Evolutionary conservation across 805 yeast species (phyloP).

Genomic region (Ogataea populi-albae): DNA sequence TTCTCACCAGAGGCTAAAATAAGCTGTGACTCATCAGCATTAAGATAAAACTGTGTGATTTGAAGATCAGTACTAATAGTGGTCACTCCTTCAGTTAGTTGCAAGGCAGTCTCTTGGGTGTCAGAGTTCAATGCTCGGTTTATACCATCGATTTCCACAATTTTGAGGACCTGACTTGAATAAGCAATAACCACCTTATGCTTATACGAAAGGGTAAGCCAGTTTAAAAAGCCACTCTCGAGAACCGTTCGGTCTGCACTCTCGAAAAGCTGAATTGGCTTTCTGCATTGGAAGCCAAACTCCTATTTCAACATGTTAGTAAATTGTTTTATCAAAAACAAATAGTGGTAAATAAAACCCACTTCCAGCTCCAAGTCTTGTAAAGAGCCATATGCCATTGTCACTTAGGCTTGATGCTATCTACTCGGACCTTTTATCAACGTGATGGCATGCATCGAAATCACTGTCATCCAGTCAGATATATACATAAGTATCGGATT

Average conservation of each 20-base stretch:
- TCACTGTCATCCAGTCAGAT: no score
- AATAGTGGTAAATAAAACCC: conserved; percentile 7
- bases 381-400: conserved; percentile 6
- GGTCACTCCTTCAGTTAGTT: conserved; percentile 2
- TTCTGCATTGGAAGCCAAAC: conserved; percentile 30
- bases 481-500: no score
- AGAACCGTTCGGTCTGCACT: conserved; percentile 4
- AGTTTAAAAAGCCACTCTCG: conserved; percentile 13
- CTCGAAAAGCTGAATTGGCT: conserved; percentile 26
- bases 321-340: background rate
- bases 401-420: no score
- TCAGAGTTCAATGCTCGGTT: conserved; percentile 17
- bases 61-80: conserved; percentile 1
- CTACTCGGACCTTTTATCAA: no score
- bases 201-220: conserved; percentile 21
- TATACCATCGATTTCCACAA: conserved; percentile 17
- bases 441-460: no score
- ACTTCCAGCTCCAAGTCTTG: conserved; percentile 25
- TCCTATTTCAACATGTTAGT: conserved; percentile 16
- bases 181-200: conserved; percentile 21
- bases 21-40: conserved; percentile 19
- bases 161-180: conserved; percentile 14
- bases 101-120: conserved; percentile 8
- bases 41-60: conserved; percentile 22
- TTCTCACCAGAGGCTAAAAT: conserved; percentile 14